A percentile compares a stretch with the other conserved stretches of the same genome.
Conservation (phyloP, 2,329 filamentous ascomycete genomes). For the Hypoxylon sp. region DNA sequence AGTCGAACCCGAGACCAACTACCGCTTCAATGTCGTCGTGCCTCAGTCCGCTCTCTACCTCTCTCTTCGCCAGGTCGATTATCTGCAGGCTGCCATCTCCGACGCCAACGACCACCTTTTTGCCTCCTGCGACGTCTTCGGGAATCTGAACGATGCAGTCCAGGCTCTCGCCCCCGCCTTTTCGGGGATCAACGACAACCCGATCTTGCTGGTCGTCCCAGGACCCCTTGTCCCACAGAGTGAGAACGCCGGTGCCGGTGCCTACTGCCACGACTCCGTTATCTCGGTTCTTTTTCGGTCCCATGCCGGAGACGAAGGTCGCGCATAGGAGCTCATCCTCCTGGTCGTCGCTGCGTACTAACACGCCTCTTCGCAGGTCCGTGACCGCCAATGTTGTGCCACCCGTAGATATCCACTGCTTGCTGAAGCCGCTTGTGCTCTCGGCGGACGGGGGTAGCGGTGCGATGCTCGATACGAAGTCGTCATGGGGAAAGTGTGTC, state of each 20-base stretch:
- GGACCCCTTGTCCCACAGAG: constrained; percentile 90
- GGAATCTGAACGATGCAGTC: constrained; percentile 80
- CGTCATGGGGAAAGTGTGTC: constrained; percentile 85
- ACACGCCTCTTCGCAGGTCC: constrained; percentile 83
- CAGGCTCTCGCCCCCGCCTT: constrained; percentile 75
- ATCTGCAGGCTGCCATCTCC: constrained; percentile 83
- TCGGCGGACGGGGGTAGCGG: constrained; percentile 80
- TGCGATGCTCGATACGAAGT: constrained; percentile 90
- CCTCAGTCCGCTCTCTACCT: constrained; percentile 71
- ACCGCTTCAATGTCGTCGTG: constrained; percentile 92
- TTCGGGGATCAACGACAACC: constrained; percentile 74
- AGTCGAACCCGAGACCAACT: constrained; percentile 82
- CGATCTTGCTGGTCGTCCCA: constrained; percentile 97
- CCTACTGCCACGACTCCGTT: constrained; percentile 82
- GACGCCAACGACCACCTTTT: constrained; percentile 79
- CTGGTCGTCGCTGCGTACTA: constrained; percentile 91
- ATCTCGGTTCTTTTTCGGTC: constrained; percentile 68
- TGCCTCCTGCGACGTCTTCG: constrained; percentile 71
- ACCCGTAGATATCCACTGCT: constrained; percentile 94
- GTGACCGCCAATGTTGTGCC: constrained; percentile 91
- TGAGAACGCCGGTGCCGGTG: constrained; percentile 79
- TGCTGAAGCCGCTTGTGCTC: constrained; percentile 87
- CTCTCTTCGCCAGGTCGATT: constrained; percentile 76
- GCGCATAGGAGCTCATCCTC: constrained; percentile 91
- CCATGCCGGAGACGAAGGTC: constrained; percentile 77